Conservation (phyloP, 495 filamentous ascomycete genomes). For the Penicillium lagena region DNA sequence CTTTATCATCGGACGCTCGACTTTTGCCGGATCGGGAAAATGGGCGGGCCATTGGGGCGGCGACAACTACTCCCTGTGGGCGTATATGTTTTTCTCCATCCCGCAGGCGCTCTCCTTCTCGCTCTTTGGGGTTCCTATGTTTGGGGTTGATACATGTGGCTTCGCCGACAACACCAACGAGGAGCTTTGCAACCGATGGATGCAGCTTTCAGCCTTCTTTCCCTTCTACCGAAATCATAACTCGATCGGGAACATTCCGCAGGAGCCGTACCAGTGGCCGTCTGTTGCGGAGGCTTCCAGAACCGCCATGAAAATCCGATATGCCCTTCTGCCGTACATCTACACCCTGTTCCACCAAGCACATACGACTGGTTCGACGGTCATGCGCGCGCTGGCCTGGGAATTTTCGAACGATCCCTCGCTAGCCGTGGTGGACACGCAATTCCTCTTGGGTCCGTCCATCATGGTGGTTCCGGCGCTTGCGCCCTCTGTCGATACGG, state of each 20-base stretch:
- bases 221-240: constrained; percentile 90
- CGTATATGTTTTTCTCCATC: constrained; percentile 70
- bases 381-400: constrained; percentile 79
- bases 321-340: constrained; percentile 68
- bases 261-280: constrained; percentile 75
- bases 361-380: constrained; percentile 60
- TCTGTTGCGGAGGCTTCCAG: constrained; percentile 60
- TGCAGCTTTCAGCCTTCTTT: constrained; percentile 81
- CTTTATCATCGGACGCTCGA: constrained; percentile 81
- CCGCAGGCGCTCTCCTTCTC: constrained; percentile 74
- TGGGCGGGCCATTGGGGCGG: constrained; percentile 87
- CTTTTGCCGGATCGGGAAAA: constrained; percentile 71
- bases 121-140: constrained; percentile 84
- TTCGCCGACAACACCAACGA: constrained; percentile 65
- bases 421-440: constrained; percentile 59
- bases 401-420: constrained; percentile 75
- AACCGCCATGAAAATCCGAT: constrained; percentile 68
- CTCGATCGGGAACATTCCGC: constrained; percentile 49
- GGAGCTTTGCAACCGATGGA: constrained; percentile 81
- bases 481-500: constrained; percentile 52
- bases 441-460: constrained; percentile 70
- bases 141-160: constrained; percentile 77
- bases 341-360: constrained; percentile 75
- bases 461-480: constrained; percentile 72
- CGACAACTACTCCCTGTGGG: constrained; percentile 67